Evolutionary conservation across 1,284 basidiomycete species (phyloP), one percentile per base, ranked within the genome.

Genomic region (Leccinum holopus): DNA sequence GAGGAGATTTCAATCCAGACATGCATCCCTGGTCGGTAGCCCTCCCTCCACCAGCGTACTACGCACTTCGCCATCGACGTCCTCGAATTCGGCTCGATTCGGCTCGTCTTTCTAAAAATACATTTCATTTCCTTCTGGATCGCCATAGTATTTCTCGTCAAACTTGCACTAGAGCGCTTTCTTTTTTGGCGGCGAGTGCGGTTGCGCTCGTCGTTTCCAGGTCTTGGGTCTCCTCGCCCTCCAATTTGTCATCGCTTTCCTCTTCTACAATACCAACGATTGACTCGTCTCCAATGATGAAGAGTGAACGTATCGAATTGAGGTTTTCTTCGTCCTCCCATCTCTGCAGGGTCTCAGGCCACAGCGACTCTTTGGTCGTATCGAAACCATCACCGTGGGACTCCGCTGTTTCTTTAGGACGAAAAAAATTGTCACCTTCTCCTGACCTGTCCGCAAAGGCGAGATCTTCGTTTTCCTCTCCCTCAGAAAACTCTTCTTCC

Each of bases 141-240:
- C 94, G 74, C 98, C 95, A 76, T 98, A 98, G 28, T 30, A 30
- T 76, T 97, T 92, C 72, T 95, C 93, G 78, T 99, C 94, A 74
- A 98, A 98, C 75, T 97, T 97, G 67, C 90, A 88, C 76, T 98
- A 98, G 62, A 98, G 83, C 1, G 85, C 87, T 69, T 91, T 30
- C 94, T 78, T 98, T 98, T 79, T 97, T 98, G 51, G 85, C 84
- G 5, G 90, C 87, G 33, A 98, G 85, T 1, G 84, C 79, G 2
- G 83, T 81, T 6, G 84, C 85, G 35, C 82, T 79, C 1, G 80
- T 70, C 2, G 77, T 72, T 60, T 83, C 83, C 1, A 72, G 64
- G 39, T 78, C 63, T 18, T 66, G 68, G 51, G 58, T 77, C 51
- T 80, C 79, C n/a, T 75, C 82, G 3, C 68, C 82, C 3, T 78